Conservation (phyloP, 2,329 filamentous ascomycete genomes). For the Fusarium sp. region DNA sequence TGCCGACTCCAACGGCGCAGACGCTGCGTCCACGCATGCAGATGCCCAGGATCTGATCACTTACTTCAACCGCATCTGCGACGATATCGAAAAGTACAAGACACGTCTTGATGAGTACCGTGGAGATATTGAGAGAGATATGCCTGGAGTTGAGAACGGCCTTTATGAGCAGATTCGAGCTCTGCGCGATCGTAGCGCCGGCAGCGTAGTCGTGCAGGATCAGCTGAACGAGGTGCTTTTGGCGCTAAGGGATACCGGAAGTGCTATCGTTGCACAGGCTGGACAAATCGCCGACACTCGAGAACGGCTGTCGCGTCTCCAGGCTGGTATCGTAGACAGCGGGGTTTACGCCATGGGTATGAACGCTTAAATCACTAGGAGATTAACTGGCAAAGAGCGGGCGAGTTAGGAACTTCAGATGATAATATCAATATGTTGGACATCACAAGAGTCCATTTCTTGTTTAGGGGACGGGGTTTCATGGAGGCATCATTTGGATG, state of each 20-base stretch:
- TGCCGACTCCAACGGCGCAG: conserved; percentile 47
- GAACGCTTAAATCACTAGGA: conserved; percentile 39
- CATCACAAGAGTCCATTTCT: conserved; percentile 24
- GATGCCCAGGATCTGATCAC: conserved; percentile 59
- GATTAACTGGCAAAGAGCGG: neutral
- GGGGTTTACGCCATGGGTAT: conserved; percentile 53
- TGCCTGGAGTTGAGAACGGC: conserved; percentile 62
- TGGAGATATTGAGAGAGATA: conserved; percentile 61
- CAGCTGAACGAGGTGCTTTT: conserved; percentile 55
- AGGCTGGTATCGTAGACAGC: conserved; percentile 56
- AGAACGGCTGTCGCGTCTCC: conserved; percentile 56
- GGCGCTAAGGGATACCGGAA: conserved; percentile 56
- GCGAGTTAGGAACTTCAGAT: conserved; percentile 1
- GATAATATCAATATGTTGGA: conserved; percentile 31
- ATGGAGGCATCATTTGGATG: conserved; percentile 12
- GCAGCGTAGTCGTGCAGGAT: conserved; percentile 51
- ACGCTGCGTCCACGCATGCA: conserved; percentile 54
- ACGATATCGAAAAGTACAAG: conserved; percentile 59
- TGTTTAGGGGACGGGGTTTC: conserved; percentile 2
- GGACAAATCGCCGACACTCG: conserved; percentile 59
- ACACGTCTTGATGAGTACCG: conserved; percentile 59
- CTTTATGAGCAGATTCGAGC: conserved; percentile 59
- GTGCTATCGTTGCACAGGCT: conserved; percentile 57
- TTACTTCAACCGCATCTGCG: conserved; percentile 60
- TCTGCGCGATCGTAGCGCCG: conserved; percentile 52